phyloP scores from a whole-genome alignment of 495 filamentous ascomycete species.

The Aspergillus mulundensis region DNA sequence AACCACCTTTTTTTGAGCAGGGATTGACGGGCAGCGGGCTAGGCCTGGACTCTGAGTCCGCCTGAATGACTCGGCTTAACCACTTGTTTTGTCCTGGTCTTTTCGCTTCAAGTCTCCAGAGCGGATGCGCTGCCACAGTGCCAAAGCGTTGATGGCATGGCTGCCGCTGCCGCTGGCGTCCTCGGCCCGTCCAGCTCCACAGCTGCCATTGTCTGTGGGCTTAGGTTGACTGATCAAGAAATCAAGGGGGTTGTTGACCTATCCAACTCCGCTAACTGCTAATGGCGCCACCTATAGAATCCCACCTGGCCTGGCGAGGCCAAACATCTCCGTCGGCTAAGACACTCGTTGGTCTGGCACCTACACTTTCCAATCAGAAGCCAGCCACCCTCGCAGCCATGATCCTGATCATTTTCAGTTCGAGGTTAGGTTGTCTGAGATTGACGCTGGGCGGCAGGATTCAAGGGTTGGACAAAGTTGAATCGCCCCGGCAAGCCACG shows the following conservation, averaged over 20 bases:
- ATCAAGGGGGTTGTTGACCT: not conserved
- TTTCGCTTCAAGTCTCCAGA: not conserved
- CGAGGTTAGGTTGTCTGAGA: not conserved
- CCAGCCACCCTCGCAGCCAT: not conserved
- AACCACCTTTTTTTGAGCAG: not conserved
- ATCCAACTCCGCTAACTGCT: not conserved
- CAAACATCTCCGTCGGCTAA: not conserved
- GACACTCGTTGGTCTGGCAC: not conserved
- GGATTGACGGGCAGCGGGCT: not conserved
- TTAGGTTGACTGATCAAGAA: not conserved
- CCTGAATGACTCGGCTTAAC: not conserved
- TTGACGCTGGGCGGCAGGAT: not conserved
- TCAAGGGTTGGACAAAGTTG: not conserved
- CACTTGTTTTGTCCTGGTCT: not conserved
- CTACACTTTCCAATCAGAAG: not conserved
- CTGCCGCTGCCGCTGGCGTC: not conserved
- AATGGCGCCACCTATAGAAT: not conserved
- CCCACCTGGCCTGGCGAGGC: not conserved
- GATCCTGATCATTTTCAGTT: not conserved
- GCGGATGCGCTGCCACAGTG: not conserved
- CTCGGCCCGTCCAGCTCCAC: not conserved
- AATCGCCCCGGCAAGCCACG: not conserved
- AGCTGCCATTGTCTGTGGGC: not conserved
- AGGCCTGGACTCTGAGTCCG: not conserved
- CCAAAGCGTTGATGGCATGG: not conserved